A percentile compares a stretch with the other conserved stretches of the same genome.
phyloP scores from a whole-genome alignment of 2,329 filamentous ascomycete species.

The Ophiostoma himal-ulmi region DNA sequence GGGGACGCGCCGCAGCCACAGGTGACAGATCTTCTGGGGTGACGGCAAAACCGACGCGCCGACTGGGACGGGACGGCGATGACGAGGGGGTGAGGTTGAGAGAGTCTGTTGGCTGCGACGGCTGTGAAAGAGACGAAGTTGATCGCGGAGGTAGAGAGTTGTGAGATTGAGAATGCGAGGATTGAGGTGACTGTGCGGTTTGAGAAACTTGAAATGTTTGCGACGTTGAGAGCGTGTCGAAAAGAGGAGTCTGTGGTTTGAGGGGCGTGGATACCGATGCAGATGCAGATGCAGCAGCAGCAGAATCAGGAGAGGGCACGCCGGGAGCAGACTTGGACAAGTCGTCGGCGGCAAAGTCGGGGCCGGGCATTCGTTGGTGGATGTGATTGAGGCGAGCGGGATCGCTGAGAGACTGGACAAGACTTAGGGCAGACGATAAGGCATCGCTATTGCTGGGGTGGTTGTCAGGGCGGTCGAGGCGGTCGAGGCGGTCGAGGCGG shows the following conservation, averaged over 20 bases:
- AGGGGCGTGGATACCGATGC: conserved; percentile 7
- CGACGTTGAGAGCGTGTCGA: conserved; percentile 23
- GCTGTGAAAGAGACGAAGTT: neutral
- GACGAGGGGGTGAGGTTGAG: conserved; percentile 21
- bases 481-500: conserved; percentile 15
- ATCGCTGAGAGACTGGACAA: conserved; percentile 40
- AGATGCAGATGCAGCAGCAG: conserved; percentile 14
- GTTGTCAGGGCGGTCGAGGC: neutral
- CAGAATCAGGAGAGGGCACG: conserved; percentile 9
- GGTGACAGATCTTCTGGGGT: conserved; percentile 12
- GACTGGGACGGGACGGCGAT: conserved; percentile 20
- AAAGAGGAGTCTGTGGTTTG: conserved; percentile 28
- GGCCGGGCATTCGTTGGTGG: conserved; percentile 20
- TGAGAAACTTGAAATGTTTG: conserved; percentile 6
- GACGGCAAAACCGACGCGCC: conserved; percentile 24
- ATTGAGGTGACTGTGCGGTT: neutral
- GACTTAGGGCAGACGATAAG: conserved; percentile 32
- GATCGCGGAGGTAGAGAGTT: neutral
- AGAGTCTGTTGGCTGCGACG: neutral
- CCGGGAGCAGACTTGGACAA: conserved; percentile 14
- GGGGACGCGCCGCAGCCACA: neutral
- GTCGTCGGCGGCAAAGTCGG: conserved; percentile 24
- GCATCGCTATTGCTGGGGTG: conserved; percentile 19
- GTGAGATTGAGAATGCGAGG: neutral
- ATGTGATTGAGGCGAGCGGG: conserved; percentile 35